phyloP scores from a whole-genome alignment of 176 grass and related monocot genomes.

The Tillandsia leiboldiana region DNA sequence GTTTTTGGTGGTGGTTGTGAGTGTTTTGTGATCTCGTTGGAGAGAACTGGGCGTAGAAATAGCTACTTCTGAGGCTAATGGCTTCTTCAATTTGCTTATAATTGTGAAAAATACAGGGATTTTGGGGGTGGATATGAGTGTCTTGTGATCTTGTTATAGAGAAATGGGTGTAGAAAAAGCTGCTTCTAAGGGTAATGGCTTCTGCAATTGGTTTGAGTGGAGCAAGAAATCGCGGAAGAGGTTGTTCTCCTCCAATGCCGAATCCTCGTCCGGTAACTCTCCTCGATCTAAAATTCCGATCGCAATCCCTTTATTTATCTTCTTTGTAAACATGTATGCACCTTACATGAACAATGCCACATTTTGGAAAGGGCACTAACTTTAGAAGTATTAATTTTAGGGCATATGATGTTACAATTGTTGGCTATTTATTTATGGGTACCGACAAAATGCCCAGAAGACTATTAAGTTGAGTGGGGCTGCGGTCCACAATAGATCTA shows the following conservation, averaged over 20 bases:
- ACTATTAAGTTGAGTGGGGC: no score
- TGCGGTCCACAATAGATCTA: no score
- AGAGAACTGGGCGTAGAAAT: conserved; percentile 60
- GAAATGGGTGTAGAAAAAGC: conserved; percentile 67
- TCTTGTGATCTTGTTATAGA: not conserved
- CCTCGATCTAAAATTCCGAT: not conserved
- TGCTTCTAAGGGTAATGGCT: conserved; percentile 55
- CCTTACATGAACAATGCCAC: no score
- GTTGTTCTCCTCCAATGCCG: conserved; percentile 20
- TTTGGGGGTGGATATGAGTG: not conserved
- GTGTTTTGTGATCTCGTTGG: not conserved
- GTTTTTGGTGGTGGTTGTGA: not conserved
- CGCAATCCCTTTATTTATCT: no score
- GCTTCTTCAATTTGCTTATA: conserved; percentile 55
- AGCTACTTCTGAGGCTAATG: conserved; percentile 47
- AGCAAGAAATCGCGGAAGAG: conserved; percentile 69
- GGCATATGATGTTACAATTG: no score
- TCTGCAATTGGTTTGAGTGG: conserved; percentile 84
- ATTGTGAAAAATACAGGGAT: not conserved
- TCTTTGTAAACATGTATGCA: no score
- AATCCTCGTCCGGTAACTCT: conserved; percentile 24
- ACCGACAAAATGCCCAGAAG: no score
- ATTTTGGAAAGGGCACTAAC: no score
- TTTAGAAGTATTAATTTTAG: no score
- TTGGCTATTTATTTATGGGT: no score